Evolutionary conservation across 2,329 filamentous ascomycete species (phyloP).

Genomic region (Claviceps fusiformis): DNA sequence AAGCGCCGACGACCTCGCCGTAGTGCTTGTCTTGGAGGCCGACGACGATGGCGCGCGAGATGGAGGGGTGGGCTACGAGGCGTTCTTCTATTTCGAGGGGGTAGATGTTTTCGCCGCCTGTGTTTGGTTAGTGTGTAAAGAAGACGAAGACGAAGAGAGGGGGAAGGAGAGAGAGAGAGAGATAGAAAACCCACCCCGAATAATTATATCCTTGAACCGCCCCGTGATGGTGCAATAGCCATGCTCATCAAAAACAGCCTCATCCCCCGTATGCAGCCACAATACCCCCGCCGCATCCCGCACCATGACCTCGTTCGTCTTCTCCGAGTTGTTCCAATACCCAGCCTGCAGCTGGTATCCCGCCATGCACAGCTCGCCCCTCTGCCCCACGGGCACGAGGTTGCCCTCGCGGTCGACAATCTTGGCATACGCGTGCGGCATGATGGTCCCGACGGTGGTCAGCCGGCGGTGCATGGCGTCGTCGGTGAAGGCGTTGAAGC

Average conservation of each 20-base stretch:
- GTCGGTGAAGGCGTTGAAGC: constrained; percentile 67
- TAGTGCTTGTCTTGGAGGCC: constrained; percentile 58
- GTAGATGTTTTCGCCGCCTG: constrained; percentile 59
- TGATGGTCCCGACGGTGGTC: constrained; percentile 59
- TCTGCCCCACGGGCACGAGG: constrained; percentile 51
- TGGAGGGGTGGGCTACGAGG: constrained; percentile 47
- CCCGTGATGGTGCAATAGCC: constrained; percentile 64
- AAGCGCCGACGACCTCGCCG: constrained; percentile 59
- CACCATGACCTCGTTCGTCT: constrained; percentile 50
- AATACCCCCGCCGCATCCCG: constrained; percentile 38
- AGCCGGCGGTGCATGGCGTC: constrained; percentile 54
- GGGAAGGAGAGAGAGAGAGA: not conserved
- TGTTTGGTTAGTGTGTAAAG: too few relatives aligned
- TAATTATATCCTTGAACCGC: constrained; percentile 69
- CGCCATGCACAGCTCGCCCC: constrained; percentile 64
- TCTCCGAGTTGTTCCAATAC: constrained; percentile 58
- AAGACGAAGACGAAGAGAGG: not conserved
- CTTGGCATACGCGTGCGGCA: constrained; percentile 66
- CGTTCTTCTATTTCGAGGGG: constrained; percentile 65
- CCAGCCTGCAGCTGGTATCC: constrained; percentile 62
- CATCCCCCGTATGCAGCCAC: constrained; percentile 57
- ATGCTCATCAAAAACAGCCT: constrained; percentile 52
- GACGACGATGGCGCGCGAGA: constrained; percentile 54
- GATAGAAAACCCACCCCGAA: constrained; percentile 36
- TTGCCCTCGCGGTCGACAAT: constrained; percentile 56